A percentile compares a stretch with the other conserved stretches of the same genome.
Evolutionary conservation across 2,329 filamentous ascomycete genomes (phyloP).

Genomic region (Penicillium fuscoglaucum): DNA sequence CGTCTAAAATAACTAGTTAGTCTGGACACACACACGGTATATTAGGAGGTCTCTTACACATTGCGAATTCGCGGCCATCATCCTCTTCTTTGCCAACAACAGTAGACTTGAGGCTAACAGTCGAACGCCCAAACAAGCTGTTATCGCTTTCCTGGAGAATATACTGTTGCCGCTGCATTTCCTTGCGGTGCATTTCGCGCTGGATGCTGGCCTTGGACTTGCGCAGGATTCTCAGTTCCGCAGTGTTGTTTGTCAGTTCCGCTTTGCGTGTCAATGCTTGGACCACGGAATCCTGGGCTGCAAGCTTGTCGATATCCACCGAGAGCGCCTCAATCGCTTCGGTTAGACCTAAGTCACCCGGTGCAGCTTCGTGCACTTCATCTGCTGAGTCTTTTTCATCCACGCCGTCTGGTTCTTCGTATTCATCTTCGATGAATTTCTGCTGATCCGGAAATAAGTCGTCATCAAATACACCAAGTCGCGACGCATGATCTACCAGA

Average conservation of each 20-base stretch:
- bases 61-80: slow-evolving; percentile 87
- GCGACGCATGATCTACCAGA: slow-evolving; percentile 80
- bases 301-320: slow-evolving; percentile 84
- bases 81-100: slow-evolving; percentile 91
- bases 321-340: slow-evolving; percentile 90
- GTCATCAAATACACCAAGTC: slow-evolving; percentile 92
- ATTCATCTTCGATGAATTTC: slow-evolving; percentile 81
- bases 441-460: slow-evolving; percentile 86
- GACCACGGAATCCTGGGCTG: slow-evolving; percentile 84
- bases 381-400: slow-evolving; percentile 67
- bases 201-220: slow-evolving; percentile 94
- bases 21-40: not conserved
- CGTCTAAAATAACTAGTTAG: slow-evolving; percentile 52
- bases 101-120: slow-evolving; percentile 85
- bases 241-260: slow-evolving; percentile 93
- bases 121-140: slow-evolving; percentile 88
- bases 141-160: slow-evolving; percentile 98
- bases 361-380: slow-evolving; percentile 88
- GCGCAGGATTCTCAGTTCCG: slow-evolving; percentile 83
- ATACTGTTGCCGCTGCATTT: slow-evolving; percentile 94
- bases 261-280: slow-evolving; percentile 91
- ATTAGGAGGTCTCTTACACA: slow-evolving; percentile 56
- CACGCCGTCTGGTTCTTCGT: slow-evolving; percentile 66
- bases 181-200: slow-evolving; percentile 87
- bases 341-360: slow-evolving; percentile 86